Evolutionary conservation across 169 alveolate genomes (phyloP).

Genomic region (Sarcocystis neurona): DNA sequence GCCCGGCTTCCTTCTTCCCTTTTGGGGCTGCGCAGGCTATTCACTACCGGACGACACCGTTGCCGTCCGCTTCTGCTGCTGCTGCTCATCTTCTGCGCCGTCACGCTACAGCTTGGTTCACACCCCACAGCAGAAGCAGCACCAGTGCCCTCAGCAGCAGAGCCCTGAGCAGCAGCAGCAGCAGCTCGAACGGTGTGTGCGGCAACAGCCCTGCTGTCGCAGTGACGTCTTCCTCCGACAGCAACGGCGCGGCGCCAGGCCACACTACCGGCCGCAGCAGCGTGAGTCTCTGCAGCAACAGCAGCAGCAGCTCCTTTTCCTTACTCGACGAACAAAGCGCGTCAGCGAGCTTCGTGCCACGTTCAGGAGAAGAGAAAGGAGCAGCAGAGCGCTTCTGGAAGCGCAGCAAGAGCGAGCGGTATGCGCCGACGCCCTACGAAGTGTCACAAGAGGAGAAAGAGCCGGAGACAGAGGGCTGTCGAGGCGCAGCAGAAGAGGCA

Average conservation of each 20-base stretch:
- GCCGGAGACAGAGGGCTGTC: not conserved
- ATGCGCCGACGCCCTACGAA: not conserved
- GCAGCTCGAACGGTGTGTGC: not conserved
- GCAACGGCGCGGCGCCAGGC: not conserved
- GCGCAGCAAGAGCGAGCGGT: conserved; percentile 4
- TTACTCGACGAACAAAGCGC: too few species aligned
- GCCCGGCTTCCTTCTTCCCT: too few species aligned
- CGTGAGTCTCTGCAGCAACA: not conserved
- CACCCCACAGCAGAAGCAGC: not conserved
- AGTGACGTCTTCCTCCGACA: not conserved
- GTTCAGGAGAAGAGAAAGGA: too few species aligned
- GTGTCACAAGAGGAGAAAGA: not conserved
- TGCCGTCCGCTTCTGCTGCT: too few species aligned
- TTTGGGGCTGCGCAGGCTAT: too few species aligned
- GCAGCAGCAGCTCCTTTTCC: not conserved
- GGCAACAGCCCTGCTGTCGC: not conserved
- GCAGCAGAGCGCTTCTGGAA: not conserved
- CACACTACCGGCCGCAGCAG: not conserved
- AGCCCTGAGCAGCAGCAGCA: not conserved
- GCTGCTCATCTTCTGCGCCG: too few species aligned
- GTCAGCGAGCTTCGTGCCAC: not conserved
- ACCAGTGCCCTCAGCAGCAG: not conserved
- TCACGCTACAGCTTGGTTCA: too few species aligned
- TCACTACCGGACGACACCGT: too few species aligned
- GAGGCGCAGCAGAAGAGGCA: not conserved